Evolutionary conservation across 139 green algal genomes (phyloP).

Genomic region (Tetradesmus obliquus): DNA sequence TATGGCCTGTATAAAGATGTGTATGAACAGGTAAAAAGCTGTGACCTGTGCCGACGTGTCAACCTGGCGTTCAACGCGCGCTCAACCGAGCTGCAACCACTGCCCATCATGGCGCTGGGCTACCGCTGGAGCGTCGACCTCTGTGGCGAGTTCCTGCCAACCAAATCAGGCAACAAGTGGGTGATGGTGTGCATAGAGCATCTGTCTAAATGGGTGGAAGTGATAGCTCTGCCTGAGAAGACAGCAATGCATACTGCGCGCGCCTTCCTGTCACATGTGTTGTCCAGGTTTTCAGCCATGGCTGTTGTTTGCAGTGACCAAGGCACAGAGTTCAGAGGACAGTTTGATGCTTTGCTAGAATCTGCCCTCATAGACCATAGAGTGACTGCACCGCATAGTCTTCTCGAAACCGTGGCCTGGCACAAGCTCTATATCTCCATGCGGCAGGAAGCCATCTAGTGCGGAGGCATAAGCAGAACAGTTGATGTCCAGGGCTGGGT

Average conservation of each 20-base stretch:
- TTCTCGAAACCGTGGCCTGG: no score
- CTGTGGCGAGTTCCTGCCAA: background rate
- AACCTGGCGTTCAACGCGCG: background rate
- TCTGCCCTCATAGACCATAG: conserved; percentile 47
- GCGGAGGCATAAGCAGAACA: no score
- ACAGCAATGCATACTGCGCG: background rate
- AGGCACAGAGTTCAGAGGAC: conserved; percentile 48
- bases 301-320: conserved; percentile 57
- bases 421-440: no score
- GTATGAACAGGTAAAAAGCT: background rate
- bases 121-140: conserved; percentile 50
- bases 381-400: conserved; percentile 4
- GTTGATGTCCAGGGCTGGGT: no score
- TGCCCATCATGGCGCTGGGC: conserved; percentile 37
- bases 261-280: conserved; percentile 37
- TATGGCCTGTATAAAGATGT: conserved; percentile 12
- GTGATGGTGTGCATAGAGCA: conserved; percentile 54
- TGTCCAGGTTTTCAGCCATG: conserved; percentile 13
- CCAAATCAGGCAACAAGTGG: conserved; percentile 27
- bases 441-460: no score
- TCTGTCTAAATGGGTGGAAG: conserved; percentile 46
- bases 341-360: conserved; percentile 48
- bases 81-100: background rate
- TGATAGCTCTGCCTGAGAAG: conserved; percentile 46
- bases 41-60: background rate